Evolutionary conservation across 148 eudicot genomes (phyloP).

Genomic region (Camellia granthamiana): DNA sequence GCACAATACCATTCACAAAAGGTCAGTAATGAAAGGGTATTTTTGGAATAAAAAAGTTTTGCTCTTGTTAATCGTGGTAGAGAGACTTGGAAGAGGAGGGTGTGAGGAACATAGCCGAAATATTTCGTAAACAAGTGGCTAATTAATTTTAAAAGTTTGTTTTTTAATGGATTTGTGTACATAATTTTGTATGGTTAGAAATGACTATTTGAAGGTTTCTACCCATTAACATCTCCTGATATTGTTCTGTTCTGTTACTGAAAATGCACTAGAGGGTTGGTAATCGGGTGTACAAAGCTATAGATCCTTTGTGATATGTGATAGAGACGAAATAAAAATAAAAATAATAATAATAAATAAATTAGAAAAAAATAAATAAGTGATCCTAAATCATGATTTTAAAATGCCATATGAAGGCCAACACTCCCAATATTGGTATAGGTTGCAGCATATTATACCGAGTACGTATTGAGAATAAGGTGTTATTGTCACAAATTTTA

Average conservation of each 20-base stretch:
- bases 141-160: background rate
- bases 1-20: no score
- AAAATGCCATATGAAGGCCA: no score
- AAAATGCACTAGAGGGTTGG: background rate
- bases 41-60: background rate
- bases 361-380: no score
- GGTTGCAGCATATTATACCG: no score
- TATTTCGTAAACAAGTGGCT: background rate
- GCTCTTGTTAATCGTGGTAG: background rate
- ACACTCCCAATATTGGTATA: no score
- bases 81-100: background rate
- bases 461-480: no score
- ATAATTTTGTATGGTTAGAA: background rate
- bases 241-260: background rate
- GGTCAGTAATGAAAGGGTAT: background rate
- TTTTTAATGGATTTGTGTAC: no score
- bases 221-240: background rate
- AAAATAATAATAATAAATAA: no score
- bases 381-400: no score
- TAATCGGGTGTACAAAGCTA: background rate
- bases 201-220: conserved; percentile 8
- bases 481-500: no score
- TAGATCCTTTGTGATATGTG: background rate
- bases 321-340: no score
- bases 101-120: background rate